These are phyloP conservation scores for Crataegus laevigata DNA, from an alignment of 306 rosid species.

Conservation along the genomic window DNA sequence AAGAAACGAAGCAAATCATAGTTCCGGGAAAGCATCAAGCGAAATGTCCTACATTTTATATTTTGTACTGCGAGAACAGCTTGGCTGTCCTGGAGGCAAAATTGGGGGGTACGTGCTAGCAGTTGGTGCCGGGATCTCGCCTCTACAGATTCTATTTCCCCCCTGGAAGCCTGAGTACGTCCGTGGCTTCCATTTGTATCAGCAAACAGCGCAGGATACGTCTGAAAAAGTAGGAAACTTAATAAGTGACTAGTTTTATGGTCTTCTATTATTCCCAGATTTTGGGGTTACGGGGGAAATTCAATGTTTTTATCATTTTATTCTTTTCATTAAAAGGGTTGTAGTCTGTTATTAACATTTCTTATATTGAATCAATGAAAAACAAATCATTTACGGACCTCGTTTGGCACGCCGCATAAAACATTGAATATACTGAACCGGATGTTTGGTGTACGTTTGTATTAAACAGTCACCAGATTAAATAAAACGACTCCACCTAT, in stretches of 20 bases:
- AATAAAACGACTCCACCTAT: too few relatives aligned
- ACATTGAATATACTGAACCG: too few relatives aligned
- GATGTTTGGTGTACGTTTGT: too few relatives aligned
- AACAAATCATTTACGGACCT: conserved; percentile 14
- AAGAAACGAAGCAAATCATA: conserved; percentile 94
- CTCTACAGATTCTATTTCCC: conserved; percentile 23
- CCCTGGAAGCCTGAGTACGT: conserved; percentile 32
- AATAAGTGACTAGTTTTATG: conserved; percentile 42
- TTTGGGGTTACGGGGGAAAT: conserved; percentile 38
- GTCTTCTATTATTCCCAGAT: conserved; percentile 35
- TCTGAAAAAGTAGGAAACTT: conserved; percentile 39
- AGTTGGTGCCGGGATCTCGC: conserved; percentile 35
- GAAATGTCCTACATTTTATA: conserved; percentile 29
- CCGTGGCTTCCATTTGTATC: conserved; percentile 48
- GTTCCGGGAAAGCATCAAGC: conserved; percentile 18
- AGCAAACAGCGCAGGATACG: conserved; percentile 52
- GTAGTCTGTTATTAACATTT: conserved; percentile 46
- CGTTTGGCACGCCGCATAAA: too few relatives aligned
- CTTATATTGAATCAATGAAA: conserved; percentile 50
- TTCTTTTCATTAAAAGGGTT: conserved; percentile 55
- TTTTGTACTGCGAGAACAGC: conserved; percentile 20
- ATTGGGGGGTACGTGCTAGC: conserved; percentile 22
- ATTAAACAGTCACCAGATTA: too few relatives aligned
- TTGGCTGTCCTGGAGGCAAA: conserved; percentile 29
- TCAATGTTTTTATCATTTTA: conserved; percentile 22